Evolutionary conservation across 306 rosid genomes (phyloP).

Genomic region (Citrullus mucosospermus): DNA sequence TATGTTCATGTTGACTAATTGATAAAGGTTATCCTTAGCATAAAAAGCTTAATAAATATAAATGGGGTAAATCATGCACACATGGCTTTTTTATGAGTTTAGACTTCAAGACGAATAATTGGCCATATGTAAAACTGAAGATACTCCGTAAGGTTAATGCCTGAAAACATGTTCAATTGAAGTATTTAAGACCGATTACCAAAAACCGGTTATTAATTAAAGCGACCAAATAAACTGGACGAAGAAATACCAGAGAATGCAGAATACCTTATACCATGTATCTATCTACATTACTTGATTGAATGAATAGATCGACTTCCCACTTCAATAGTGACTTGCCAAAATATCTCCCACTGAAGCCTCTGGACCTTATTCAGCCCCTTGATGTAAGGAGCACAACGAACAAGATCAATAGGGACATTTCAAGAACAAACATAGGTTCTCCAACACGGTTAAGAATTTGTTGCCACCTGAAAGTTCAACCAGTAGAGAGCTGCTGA

Average conservation of each 20-base stretch:
- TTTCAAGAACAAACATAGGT: slow-evolving; percentile 27
- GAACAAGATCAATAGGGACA: slow-evolving; percentile 28
- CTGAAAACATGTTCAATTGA: not conserved
- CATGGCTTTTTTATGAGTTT: not conserved
- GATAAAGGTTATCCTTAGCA: not conserved
- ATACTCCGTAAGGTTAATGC: too few species aligned
- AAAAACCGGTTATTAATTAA: not conserved
- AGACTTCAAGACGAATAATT: not conserved
- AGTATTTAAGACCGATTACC: not conserved
- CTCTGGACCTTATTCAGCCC: slow-evolving; percentile 14
- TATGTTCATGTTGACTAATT: too few species aligned
- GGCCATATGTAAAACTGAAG: not conserved
- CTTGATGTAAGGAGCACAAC: slow-evolving; percentile 23
- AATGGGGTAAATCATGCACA: not conserved
- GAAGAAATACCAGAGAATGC: not conserved
- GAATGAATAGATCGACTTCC: not conserved
- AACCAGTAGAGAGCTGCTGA: slow-evolving; percentile 98
- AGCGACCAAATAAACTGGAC: not conserved
- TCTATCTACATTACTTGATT: not conserved
- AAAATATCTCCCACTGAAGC: not conserved
- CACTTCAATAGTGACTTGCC: not conserved
- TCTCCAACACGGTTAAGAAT: slow-evolving; percentile 13
- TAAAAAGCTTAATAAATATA: not conserved
- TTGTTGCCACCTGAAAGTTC: slow-evolving; percentile 50
- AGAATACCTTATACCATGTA: slow-evolving; percentile 25